Evolutionary conservation across 2,329 filamentous ascomycete species (phyloP), one percentile per base, ranked within the genome.

Genomic region (Diaporthe aspalathi): DNA sequence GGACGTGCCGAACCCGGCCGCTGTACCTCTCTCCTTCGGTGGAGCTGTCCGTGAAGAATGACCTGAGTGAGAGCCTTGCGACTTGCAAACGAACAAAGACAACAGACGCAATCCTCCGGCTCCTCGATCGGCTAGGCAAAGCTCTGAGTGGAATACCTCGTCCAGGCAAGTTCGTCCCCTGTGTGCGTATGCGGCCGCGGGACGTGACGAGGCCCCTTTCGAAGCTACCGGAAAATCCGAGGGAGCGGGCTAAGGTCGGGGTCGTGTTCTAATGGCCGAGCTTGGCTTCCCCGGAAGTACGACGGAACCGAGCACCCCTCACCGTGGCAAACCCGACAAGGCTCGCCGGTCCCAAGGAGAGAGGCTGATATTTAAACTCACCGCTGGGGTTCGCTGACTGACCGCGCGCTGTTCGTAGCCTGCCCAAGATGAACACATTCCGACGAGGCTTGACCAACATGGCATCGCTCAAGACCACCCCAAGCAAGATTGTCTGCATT

Each of bases 401-500:
- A 49, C 43, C n/a, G 3, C 27, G 24, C 14, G 14, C 17, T 22
- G 20, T 17, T 17, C 4, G 27, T 40, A 68, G 66, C 35, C 38
- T 60, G 40, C 54, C 29, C 66, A 73, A 70, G 50, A 73, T 73
- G 72, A 70, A 68, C 56, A 45, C 53, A 50, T 72, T 80, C 38
- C 76, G 78, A 17, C 76, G 80, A 74, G 76, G 77, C 49, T 70
- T 81, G 72, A 75, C 79, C 38, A 81, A 78, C 38, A 80, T 81
- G 80, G 76, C 80, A 12, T 76, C 78, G 8, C 73, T 81, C 67
- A 79, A 80, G 73, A 88, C 86, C 75, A 88, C 86, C 75, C 87
- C 86, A 74, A 84, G 86, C 79, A 91, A 94, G 85, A 87, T 94
- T 70, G 91, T 95, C 81, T 96, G 93, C 84, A 95, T 97, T 81